phyloP scores from a whole-genome alignment of 768 basidiomycete genomes.

The Pleurotus salmoneostramineus region DNA sequence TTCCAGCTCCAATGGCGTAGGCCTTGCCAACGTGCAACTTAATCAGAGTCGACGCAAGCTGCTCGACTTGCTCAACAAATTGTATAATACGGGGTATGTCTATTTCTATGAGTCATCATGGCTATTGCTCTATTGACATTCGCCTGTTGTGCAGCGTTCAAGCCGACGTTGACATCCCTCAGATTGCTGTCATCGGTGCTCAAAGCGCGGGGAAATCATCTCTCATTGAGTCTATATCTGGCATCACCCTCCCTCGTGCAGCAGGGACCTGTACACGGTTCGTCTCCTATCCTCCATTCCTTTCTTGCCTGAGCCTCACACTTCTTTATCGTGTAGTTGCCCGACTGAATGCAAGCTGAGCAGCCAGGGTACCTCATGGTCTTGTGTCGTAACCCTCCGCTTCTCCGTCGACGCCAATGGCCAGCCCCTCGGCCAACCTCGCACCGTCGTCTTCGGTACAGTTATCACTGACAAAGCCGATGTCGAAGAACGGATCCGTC shows the following conservation, averaged over 20 bases:
- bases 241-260: slow-evolving; percentile 64
- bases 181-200: slow-evolving; percentile 68
- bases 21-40: slow-evolving; percentile 46
- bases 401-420: slow-evolving; percentile 37
- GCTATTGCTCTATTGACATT: neutral
- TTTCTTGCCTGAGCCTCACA: neutral
- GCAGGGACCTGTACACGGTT: slow-evolving; percentile 77
- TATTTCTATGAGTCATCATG: neutral
- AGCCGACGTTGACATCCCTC: slow-evolving; percentile 67
- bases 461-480: slow-evolving; percentile 44
- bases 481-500: slow-evolving; percentile 64
- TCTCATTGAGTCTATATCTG: slow-evolving; percentile 73
- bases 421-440: slow-evolving; percentile 32
- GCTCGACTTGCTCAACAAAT: slow-evolving; percentile 55
- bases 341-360: slow-evolving; percentile 56
- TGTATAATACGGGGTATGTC: slow-evolving; percentile 57
- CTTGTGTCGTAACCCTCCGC: slow-evolving; percentile 45
- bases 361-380: slow-evolving; percentile 36
- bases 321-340: slow-evolving; percentile 31
- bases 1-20: slow-evolving; percentile 28
- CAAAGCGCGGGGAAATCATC: slow-evolving; percentile 79
- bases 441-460: slow-evolving; percentile 38
- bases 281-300: neutral
- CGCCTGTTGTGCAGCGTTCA: slow-evolving; percentile 43
- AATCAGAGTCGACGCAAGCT: slow-evolving; percentile 40